Conservation (phyloP, 164 flowering plant genomes). For the Litsea cubeba region DNA sequence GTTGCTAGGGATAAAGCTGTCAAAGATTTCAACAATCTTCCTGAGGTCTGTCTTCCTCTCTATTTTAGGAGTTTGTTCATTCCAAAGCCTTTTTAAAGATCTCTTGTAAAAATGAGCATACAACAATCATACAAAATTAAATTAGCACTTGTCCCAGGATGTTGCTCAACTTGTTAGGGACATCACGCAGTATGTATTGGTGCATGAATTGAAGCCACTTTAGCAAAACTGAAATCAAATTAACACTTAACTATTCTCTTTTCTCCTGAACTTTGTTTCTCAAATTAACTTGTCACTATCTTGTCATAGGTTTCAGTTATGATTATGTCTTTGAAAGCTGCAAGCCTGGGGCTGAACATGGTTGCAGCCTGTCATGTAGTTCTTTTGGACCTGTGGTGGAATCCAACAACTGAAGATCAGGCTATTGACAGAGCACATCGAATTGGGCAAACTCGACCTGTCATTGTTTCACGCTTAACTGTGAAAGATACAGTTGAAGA, state of each 20-base stretch:
- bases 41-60: conserved; percentile 53
- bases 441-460: conserved; percentile 95
- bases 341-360: conserved; percentile 93
- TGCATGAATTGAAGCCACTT: too few relatives aligned
- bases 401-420: conserved; percentile 98
- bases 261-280: background rate
- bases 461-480: conserved; percentile 80
- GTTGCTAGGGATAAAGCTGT: conserved; percentile 74
- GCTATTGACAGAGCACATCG: conserved; percentile 96
- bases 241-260: background rate
- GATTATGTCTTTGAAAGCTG: conserved; percentile 96
- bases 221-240: background rate
- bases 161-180: background rate
- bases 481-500: conserved; percentile 88
- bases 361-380: conserved; percentile 94
- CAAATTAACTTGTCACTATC: background rate
- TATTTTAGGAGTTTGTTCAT: background rate
- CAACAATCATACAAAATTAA: too few relatives aligned
- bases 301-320: conserved; percentile 64
- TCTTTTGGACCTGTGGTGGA: conserved; percentile 97
- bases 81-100: background rate
- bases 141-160: background rate
- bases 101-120: too few relatives aligned
- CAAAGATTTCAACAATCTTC: conserved; percentile 71
- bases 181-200: too few relatives aligned